A percentile compares a stretch with the other conserved stretches of the same genome.
Conservation (phyloP, 768 basidiomycete genomes). For the Hygrocybe coccinea region DNA sequence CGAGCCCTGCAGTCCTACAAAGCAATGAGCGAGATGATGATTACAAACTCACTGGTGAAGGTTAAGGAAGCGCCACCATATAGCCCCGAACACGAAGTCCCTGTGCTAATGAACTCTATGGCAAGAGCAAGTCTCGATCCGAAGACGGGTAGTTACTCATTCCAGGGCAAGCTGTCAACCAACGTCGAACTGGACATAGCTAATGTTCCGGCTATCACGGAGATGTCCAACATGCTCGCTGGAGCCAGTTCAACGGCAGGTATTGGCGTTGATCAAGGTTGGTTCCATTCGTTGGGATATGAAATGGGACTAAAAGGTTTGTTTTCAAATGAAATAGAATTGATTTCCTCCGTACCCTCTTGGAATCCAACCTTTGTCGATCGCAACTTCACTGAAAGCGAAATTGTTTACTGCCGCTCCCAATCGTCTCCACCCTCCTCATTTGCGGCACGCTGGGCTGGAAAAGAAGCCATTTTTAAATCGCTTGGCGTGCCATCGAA, state of each 20-base stretch:
- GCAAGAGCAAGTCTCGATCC: constrained; percentile 77
- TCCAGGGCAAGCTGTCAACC: constrained; percentile 58
- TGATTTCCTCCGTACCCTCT: constrained; percentile 89
- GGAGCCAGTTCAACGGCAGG: constrained; percentile 49
- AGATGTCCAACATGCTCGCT: constrained; percentile 35
- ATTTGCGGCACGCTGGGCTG: constrained; percentile 95
- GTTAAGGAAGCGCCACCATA: constrained; percentile 94
- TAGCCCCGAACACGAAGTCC: constrained; percentile 74
- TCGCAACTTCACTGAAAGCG: constrained; percentile 90
- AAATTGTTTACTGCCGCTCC: constrained; percentile 78
- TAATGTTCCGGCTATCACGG: constrained; percentile 63
- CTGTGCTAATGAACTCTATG: constrained; percentile 87
- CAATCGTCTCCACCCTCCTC: constrained; percentile 86
- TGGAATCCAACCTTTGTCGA: constrained; percentile 80
- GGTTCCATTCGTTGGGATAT: constrained; percentile 19
- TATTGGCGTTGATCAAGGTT: constrained; percentile 87
- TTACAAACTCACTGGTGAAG: constrained; percentile 85
- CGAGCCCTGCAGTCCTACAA: constrained; percentile 76
- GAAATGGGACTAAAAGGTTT: no score
- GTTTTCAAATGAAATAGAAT: no score
- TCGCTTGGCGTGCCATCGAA: constrained; percentile 84
- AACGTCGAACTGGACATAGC: constrained; percentile 50
- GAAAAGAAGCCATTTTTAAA: constrained; percentile 98
- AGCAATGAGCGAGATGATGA: constrained; percentile 95
- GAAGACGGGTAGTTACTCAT: constrained; percentile 85